Evolutionary conservation across 441 rosid species (phyloP), one percentile per base, ranked within the genome.

Genomic region (Arabidopsis hybrid): DNA sequence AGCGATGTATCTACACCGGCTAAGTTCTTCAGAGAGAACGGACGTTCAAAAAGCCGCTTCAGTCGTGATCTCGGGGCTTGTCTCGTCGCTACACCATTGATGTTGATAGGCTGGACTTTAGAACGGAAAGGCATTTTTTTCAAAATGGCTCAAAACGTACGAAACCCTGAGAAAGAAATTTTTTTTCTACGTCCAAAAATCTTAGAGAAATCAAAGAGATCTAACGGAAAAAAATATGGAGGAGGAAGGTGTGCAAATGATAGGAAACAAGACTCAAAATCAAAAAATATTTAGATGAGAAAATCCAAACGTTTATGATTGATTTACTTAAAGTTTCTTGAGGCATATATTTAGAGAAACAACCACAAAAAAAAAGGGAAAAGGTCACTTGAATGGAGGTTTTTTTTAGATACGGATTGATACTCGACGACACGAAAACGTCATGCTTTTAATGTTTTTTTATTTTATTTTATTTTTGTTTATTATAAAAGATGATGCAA

Each of bases 41-140:
- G 93, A 51, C 83, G 91, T 69, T 93, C 93, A 67, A 91, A 89
- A 4, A 91, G 84, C 75, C 85, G 84, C 83, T 79, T 87, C 39
- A 89, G 65, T 52, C 87, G 82, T 38, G 90, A 86, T 77, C 84
- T 93, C 53, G 72, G 83, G 47, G 64, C 79, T 51, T 87, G 88
- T 70, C 81, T 89, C 31, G 40, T 82, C 2, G 52, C 68, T 18
- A 65, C 21, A 40, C 2, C 46, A 26, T 70, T 56, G 40, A 50
- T 72, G 50, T 87, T 78, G 34, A 93, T 72, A 32, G 97, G 97
- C 71, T 81, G 92, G 75, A 91, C 83, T 87, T 83, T 93, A 83
- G 85, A 78, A 7, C 78, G 80, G 53, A 69, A 85, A 64, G 84
- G 83, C 84, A 85, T 67, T 69, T 57, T 52, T 62, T 12, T n/a